These are phyloP conservation scores for Zoysia matrella DNA, from an alignment of 202 grass and related monocot genomes.

Conservation along the genomic window DNA sequence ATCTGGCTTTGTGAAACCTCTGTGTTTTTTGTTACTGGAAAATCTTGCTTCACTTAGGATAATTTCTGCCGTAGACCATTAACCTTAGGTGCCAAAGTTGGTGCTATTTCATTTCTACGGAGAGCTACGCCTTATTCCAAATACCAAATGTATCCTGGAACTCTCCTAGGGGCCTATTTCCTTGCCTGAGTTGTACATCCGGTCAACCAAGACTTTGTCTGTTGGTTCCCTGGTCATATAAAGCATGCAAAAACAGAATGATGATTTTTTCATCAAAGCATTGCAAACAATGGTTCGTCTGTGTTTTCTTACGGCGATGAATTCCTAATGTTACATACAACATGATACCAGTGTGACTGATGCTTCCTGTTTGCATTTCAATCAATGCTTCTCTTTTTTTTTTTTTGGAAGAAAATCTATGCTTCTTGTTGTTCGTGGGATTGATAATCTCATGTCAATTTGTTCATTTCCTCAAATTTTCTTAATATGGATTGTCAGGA, in stretches of 20 bases:
- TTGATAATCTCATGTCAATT: neutral
- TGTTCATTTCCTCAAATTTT: constrained; percentile 6
- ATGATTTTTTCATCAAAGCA: neutral
- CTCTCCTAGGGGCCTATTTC: neutral
- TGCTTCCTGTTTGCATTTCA: neutral
- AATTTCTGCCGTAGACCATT: neutral
- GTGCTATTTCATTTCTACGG: neutral
- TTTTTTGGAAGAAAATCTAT: too few relatives aligned
- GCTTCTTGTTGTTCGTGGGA: neutral
- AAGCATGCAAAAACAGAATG: neutral
- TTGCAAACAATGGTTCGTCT: neutral
- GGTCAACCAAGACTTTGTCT: constrained; percentile 2
- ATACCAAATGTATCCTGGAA: too few relatives aligned
- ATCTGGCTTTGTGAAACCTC: neutral
- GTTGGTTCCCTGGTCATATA: neutral
- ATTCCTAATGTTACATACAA: neutral
- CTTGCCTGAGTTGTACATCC: neutral
- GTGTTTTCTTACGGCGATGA: constrained; percentile 11
- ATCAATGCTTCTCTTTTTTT: neutral
- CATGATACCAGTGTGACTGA: neutral
- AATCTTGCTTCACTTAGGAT: neutral
- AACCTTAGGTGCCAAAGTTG: neutral
- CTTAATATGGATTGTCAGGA: neutral
- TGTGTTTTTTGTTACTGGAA: constrained; percentile 3
- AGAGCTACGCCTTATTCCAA: too few relatives aligned